Conservation (phyloP, 164 flowering plant genomes). For the Euptelea pleiosperma region DNA sequence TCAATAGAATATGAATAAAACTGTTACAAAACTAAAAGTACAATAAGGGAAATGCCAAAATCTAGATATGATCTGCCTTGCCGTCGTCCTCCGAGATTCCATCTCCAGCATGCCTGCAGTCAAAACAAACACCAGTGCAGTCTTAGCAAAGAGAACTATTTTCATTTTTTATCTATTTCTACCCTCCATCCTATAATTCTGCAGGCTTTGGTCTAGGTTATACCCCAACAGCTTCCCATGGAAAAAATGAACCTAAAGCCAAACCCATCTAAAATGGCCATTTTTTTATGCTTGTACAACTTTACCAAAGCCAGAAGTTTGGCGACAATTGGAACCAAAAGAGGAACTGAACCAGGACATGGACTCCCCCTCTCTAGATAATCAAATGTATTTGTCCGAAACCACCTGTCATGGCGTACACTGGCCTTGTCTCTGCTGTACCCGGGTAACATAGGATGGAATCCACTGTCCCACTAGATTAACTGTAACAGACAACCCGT, state of each 20-base stretch:
- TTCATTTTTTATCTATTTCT: neutral
- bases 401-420: no score
- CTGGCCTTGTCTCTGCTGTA: no score
- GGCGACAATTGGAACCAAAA: no score
- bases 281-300: neutral
- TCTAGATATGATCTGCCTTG: conserved; percentile 55
- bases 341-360: no score
- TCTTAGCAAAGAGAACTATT: neutral
- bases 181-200: neutral
- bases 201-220: no score
- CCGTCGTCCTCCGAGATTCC: conserved; percentile 60
- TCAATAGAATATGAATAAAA: neutral
- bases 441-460: no score
- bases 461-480: no score
- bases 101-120: conserved; percentile 68
- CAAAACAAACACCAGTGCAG: neutral
- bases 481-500: no score
- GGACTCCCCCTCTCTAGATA: no score
- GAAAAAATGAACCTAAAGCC: neutral
- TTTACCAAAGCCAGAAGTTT: no score
- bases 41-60: conserved; percentile 5
- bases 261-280: neutral
- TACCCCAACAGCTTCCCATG: neutral
- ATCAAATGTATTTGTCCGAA: no score
- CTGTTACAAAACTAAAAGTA: conserved; percentile 17